Conservation (phyloP, 2,329 filamentous ascomycete genomes). For the Fusarium temperatum region DNA sequence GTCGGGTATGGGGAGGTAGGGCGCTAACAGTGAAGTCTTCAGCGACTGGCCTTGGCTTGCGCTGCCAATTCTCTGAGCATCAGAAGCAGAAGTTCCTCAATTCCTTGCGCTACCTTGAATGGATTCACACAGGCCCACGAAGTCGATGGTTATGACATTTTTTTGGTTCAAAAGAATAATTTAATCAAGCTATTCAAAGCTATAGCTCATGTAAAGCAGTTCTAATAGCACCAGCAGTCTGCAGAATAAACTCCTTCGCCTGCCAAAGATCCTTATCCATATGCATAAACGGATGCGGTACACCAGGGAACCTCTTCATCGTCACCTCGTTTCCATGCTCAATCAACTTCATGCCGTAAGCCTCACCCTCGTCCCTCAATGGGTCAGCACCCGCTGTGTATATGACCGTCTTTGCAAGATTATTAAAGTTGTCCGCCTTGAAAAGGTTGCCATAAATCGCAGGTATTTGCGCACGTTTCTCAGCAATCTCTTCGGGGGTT, state of each 20-base stretch:
- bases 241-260: slow-evolving; percentile 47
- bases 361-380: slow-evolving; percentile 59
- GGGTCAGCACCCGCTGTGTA: background rate
- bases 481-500: background rate
- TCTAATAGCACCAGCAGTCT: slow-evolving; percentile 45
- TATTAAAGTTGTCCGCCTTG: background rate
- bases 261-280: slow-evolving; percentile 54
- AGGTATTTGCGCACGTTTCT: background rate
- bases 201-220: slow-evolving; percentile 4
- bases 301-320: slow-evolving; percentile 55
- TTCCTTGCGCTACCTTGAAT: background rate
- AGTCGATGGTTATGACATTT: no score
- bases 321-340: slow-evolving; percentile 57
- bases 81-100: background rate
- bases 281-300: slow-evolving; percentile 61
- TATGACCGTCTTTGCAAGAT: background rate
- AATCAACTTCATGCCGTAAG: slow-evolving; percentile 54
- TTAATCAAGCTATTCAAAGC: background rate
- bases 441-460: background rate
- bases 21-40: background rate
- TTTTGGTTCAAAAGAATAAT: accelerated
- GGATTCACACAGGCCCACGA: background rate
- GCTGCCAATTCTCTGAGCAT: background rate
- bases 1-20: background rate
- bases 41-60: background rate